Evolutionary conservation across 2,329 filamentous ascomycete genomes (phyloP).

Genomic region (Diaporthe amygdali): DNA sequence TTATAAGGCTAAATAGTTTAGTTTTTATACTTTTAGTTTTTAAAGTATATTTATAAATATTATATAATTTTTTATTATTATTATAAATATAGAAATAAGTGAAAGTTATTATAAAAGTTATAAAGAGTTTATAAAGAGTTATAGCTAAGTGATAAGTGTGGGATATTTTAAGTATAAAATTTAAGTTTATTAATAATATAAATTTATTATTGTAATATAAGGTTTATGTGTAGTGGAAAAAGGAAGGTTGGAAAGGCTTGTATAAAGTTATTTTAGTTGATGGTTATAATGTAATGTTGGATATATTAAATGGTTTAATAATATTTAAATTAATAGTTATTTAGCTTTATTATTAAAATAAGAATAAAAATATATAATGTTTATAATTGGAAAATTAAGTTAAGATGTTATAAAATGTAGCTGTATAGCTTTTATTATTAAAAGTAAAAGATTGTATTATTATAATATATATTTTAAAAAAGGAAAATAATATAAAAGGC

Average conservation of each 20-base stretch:
- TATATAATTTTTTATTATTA: neutral
- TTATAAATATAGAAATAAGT: neutral
- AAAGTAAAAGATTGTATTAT: neutral
- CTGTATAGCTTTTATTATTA: neutral
- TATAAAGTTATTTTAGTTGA: neutral
- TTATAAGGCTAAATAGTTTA: no score
- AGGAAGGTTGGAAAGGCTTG: neutral
- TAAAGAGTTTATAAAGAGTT: no score
- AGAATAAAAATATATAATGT: no score
- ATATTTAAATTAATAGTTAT: slow-evolving; percentile 30
- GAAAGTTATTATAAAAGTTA: neutral
- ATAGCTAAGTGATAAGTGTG: no score
- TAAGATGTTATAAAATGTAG: neutral
- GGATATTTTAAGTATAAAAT: no score
- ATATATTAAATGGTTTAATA: neutral
- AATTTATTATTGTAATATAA: neutral
- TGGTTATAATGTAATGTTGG: neutral
- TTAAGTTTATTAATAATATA: neutral
- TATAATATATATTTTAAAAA: neutral
- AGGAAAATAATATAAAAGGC: neutral
- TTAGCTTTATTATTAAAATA: neutral
- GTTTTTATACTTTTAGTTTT: no score
- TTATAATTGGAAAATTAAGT: neutral
- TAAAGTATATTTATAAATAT: neutral
- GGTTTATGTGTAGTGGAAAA: neutral